Evolutionary conservation across 805 yeast genomes (phyloP), one percentile per base, ranked within the genome.

Genomic region (Nakazawaea molendinolei): DNA sequence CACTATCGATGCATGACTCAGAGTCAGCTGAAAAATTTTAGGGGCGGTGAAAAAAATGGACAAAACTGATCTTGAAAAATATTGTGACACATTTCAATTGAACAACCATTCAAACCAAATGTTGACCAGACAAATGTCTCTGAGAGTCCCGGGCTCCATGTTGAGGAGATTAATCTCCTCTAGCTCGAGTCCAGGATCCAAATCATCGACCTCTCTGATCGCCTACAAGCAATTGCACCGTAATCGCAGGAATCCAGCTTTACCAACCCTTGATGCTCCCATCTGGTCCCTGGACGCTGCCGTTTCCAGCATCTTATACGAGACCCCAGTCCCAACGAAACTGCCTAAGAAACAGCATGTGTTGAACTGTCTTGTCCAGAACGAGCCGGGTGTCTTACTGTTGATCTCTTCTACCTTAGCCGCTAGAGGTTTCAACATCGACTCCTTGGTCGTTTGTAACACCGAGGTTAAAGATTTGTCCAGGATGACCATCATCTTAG

Each of bases 371-470:
- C 71, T 92, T 55, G 98, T 92, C 13, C 97, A 92, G 64, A 90
- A 92, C 61, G 98, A 92, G 64, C 97, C 98, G 6, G 98, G 98
- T 71, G 98, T 92, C 31, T 68, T 92, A 51, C 81, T 95, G 23
- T 76, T 90, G 38, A 85, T 92, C 28, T 83, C 97, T 5, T 96
- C 97, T 38, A 87, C 95, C 36, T 71, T 92, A 48, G 98, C 98
- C 25, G 97, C 97, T 26, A 75, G 98, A 60, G 98, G 98, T 13
- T 92, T 92, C 76, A 92, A 92, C 67, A 92, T 92, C 53, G 98
- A 92, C 60, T 90, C 97, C 8, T 71, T 92, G 45, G 96, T 92
- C 41, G 98, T 92, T 31, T 90, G 96, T 58, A 85, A 80, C 66
- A 92, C 98, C 26, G 97, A 90, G 59, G 97, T 92, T 41, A 78